These are phyloP conservation scores for Didymella arachidicola DNA, from an alignment of 2,329 filamentous ascomycete genomes.

Conservation along the genomic window DNA sequence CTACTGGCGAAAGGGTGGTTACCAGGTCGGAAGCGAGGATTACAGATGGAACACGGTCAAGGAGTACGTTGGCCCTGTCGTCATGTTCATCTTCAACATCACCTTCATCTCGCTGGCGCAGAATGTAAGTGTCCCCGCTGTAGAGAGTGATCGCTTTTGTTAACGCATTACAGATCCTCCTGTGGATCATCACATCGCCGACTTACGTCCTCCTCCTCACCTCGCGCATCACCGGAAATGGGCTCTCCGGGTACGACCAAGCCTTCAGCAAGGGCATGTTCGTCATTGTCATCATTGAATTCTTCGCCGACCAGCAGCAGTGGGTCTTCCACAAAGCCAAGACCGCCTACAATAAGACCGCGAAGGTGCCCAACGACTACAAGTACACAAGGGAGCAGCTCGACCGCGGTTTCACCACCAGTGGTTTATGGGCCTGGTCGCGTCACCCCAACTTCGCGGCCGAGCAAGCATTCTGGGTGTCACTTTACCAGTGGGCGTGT, in stretches of 20 bases:
- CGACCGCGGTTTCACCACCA: slow-evolving; percentile 86
- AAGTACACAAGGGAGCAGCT: slow-evolving; percentile 75
- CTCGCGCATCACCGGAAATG: slow-evolving; percentile 65
- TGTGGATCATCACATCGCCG: slow-evolving; percentile 80
- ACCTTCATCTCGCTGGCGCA: slow-evolving; percentile 88
- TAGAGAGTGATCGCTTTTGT: background rate
- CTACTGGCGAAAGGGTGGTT: slow-evolving; percentile 95
- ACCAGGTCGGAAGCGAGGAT: slow-evolving; percentile 87
- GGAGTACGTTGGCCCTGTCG: slow-evolving; percentile 65
- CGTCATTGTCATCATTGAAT: slow-evolving; percentile 70
- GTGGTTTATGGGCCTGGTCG: slow-evolving; percentile 85
- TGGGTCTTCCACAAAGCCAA: slow-evolving; percentile 91
- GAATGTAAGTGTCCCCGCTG: slow-evolving; percentile 51
- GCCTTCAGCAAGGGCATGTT: slow-evolving; percentile 64
- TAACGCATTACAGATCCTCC: slow-evolving; percentile 65
- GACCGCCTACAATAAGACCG: slow-evolving; percentile 73
- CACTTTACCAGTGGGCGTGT: slow-evolving; percentile 87
- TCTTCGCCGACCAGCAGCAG: slow-evolving; percentile 89
- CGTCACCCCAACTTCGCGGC: slow-evolving; percentile 95
- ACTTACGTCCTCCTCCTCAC: slow-evolving; percentile 83
- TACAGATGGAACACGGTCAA: slow-evolving; percentile 89
- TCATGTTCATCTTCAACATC: slow-evolving; percentile 86
- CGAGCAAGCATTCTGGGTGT: slow-evolving; percentile 89
- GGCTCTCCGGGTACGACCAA: slow-evolving; percentile 62
- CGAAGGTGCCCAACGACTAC: slow-evolving; percentile 70